A percentile compares a stretch with the other conserved stretches of the same genome.
phyloP scores from a whole-genome alignment of 768 basidiomycete genomes.

The Termitomyces sp. region DNA sequence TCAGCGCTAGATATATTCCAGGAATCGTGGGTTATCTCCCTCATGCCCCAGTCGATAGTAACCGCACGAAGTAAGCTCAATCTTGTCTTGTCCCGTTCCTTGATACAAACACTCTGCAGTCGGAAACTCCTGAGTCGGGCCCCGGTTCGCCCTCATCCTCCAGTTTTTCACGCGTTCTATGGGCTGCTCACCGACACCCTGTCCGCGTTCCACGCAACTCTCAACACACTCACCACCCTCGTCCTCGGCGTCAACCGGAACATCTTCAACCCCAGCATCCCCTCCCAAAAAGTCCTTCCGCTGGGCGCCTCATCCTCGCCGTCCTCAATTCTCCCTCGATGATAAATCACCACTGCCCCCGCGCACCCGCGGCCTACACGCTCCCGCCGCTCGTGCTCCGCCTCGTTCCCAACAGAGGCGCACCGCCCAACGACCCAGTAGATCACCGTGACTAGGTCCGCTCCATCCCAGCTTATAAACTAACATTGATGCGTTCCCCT shows the following conservation, averaged over 20 bases:
- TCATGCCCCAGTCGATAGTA: background rate
- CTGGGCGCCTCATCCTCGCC: constrained; percentile 80
- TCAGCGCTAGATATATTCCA: background rate
- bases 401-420: background rate
- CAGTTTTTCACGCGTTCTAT: constrained; percentile 35
- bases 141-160: constrained; percentile 64
- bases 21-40: background rate
- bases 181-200: constrained; percentile 5
- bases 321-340: constrained; percentile 87
- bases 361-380: background rate
- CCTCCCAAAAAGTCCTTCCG: constrained; percentile 57
- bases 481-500: background rate
- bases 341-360: constrained; percentile 63
- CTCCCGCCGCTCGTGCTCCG: background rate
- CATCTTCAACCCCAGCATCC: constrained; percentile 35
- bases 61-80: background rate
- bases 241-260: constrained; percentile 58
- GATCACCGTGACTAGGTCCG: background rate
- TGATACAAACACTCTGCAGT: no score
- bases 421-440: background rate
- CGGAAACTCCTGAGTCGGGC: constrained; percentile 43
- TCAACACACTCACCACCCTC: constrained; percentile 33
- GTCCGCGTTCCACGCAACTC: background rate
- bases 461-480: background rate
- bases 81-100: background rate